Percentiles rank a stretch among this genome's conserved stretches.
Evolutionary conservation across 441 rosid genomes (phyloP).

Genomic region (Croton laevigatus): DNA sequence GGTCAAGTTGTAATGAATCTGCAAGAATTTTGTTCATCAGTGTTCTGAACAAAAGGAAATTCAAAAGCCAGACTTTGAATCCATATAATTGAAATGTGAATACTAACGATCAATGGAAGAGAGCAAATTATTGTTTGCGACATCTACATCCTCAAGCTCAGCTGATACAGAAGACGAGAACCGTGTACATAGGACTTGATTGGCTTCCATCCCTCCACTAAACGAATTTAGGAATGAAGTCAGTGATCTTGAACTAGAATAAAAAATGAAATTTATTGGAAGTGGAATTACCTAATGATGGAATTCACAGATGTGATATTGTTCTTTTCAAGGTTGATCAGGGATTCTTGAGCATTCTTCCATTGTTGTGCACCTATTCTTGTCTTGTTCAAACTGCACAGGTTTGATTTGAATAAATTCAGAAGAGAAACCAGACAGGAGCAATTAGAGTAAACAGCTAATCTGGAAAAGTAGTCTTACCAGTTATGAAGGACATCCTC

Average conservation of each 20-base stretch:
- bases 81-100: not conserved
- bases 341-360: constrained; percentile 84
- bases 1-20: constrained; percentile 93
- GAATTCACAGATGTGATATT: constrained; percentile 88
- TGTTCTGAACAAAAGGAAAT: not conserved
- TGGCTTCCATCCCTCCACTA: constrained; percentile 84
- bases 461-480: constrained; percentile 35
- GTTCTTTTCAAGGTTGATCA: constrained; percentile 67
- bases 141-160: constrained; percentile 61
- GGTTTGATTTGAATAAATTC: constrained; percentile 21
- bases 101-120: constrained; percentile 78
- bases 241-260: constrained; percentile 5
- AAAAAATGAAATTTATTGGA: constrained; percentile 6
- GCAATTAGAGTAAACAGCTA: not conserved
- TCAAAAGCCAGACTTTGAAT: not conserved
- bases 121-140: constrained; percentile 58
- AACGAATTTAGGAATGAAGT: constrained; percentile 6
- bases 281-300: constrained; percentile 59
- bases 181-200: constrained; percentile 50
- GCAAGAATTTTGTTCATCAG: constrained; percentile 27
- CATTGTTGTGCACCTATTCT: constrained; percentile 80
- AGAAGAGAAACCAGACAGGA: constrained; percentile 16
- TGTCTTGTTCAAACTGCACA: constrained; percentile 69
- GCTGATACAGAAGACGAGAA: constrained; percentile 79
- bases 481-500: constrained; percentile 79